Evolutionary conservation across 768 basidiomycete species (phyloP), one percentile per base, ranked within the genome.

Genomic region (Nidularia sp.): DNA sequence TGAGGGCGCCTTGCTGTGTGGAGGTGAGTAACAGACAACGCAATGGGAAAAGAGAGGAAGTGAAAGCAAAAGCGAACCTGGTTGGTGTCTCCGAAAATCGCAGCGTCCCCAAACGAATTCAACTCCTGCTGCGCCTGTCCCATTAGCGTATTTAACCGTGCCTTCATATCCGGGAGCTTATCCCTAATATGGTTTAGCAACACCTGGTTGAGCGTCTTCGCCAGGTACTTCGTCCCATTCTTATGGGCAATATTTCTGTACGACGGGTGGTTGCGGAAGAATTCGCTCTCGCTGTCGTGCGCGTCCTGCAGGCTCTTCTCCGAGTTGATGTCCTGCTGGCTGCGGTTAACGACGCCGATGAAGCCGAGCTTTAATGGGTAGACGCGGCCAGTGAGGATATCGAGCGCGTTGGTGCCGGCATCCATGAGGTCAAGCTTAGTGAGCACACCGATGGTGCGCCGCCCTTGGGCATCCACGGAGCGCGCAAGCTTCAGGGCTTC

Each of bases 351-450:
- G 9, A 98, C 89, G 15, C 97, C 97, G 57, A 98, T 95, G 70
- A 99, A 99, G 44, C 97, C 97, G 8, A 99, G 81, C 68, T 98
- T 98, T 56, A 99, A 83, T 33, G 97, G 97, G 70, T 99, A 99
- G 43, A 98, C 90, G 53, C 96, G 88, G 39, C 97, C 97, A 0
- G 93, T 98, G 35, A 98, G 80, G 58, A 98, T 86, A 68, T 99
- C 96, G 34, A 95, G 73, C 18, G 97, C 97, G 66, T 99, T 98
- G 34, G 97, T 99, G 31, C 97, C 97, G 5, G 95, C 95, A 62
- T 98, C 97, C 97, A 99, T 99, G 45, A 99, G 80, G 71, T 99
- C 97, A 34, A 98, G 83, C 70, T 99, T 99, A 10, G 96, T 96
- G 48, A 99, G 77, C 15, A 99, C 90, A 48, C 97, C 97, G 51